phyloP scores from a whole-genome alignment of 2,329 filamentous ascomycete genomes.

The Ilyonectria destructans region DNA sequence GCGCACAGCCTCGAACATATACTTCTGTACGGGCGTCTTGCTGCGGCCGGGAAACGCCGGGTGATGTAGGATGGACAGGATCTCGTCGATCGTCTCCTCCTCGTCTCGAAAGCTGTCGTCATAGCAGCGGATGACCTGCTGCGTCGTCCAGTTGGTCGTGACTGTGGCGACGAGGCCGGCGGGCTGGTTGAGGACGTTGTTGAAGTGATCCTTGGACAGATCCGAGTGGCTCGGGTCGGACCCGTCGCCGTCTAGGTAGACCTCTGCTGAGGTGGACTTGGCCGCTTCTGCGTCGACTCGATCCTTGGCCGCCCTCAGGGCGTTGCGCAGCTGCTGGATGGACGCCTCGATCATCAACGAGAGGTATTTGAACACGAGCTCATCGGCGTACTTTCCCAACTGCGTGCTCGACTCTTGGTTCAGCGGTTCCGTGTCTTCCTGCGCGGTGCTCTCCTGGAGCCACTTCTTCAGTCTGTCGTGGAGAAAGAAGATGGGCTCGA shows the following conservation, averaged over 20 bases:
- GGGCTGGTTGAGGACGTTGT: slow-evolving; percentile 71
- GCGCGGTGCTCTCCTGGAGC: slow-evolving; percentile 80
- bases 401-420: slow-evolving; percentile 41
- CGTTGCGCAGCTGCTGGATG: slow-evolving; percentile 85
- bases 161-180: slow-evolving; percentile 50
- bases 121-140: slow-evolving; percentile 66
- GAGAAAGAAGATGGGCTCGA: slow-evolving; percentile 83
- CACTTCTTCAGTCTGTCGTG: slow-evolving; percentile 55
- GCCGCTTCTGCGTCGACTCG: slow-evolving; percentile 51
- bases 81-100: slow-evolving; percentile 83
- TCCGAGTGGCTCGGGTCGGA: slow-evolving; percentile 84
- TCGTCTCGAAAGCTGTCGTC: slow-evolving; percentile 79
- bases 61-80: slow-evolving; percentile 87
- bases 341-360: slow-evolving; percentile 91
- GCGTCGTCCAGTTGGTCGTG: slow-evolving; percentile 50
- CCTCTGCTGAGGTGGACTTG: slow-evolving; percentile 73
- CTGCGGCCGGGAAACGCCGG: slow-evolving; percentile 80
- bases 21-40: slow-evolving; percentile 81
- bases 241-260: slow-evolving; percentile 82
- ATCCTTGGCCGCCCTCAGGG: slow-evolving; percentile 68
- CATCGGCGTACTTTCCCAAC: slow-evolving; percentile 81
- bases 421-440: slow-evolving; percentile 38
- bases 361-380: slow-evolving; percentile 90
- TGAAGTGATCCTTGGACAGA: slow-evolving; percentile 86
- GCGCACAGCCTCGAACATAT: slow-evolving; percentile 87